These are phyloP conservation scores for Apiospora aurea DNA, from an alignment of 2,329 filamentous ascomycete genomes.

Conservation along the genomic window DNA sequence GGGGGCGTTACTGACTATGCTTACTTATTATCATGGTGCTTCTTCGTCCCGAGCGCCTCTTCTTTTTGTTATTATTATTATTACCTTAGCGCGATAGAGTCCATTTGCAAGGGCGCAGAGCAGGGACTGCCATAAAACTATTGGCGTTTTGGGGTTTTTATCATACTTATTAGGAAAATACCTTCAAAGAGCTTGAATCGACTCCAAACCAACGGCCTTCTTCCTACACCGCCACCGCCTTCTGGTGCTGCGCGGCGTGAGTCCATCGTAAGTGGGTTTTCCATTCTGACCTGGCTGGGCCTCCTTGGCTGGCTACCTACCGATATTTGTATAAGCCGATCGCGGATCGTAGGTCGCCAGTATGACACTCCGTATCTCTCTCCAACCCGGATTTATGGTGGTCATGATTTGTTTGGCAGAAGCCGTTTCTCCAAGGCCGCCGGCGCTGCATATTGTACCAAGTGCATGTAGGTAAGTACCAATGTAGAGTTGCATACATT, in stretches of 20 bases:
- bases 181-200: slow-evolving; percentile 15
- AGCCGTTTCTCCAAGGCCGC: not conserved
- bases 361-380: not conserved
- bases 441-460: not conserved
- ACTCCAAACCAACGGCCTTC: slow-evolving; percentile 11
- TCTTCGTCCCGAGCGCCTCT: not conserved
- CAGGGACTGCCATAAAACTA: slow-evolving; percentile 10
- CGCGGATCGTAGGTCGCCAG: not conserved
- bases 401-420: not conserved
- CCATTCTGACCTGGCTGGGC: not conserved
- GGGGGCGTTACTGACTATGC: slow-evolving; percentile 18
- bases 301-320: not conserved
- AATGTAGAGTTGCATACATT: slow-evolving; percentile 2
- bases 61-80: not conserved
- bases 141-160: slow-evolving; percentile 19
- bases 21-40: slow-evolving; percentile 5
- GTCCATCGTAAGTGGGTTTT: slow-evolving; percentile 22
- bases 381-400: not conserved
- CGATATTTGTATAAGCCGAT: not conserved
- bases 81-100: slow-evolving; percentile 19
- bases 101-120: slow-evolving; percentile 9
- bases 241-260: not conserved
- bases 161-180: slow-evolving; percentile 13
- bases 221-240: not conserved
- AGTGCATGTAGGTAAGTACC: not conserved